phyloP scores from a whole-genome alignment of 1,139 yeast genomes.

The Pichia sp. region DNA sequence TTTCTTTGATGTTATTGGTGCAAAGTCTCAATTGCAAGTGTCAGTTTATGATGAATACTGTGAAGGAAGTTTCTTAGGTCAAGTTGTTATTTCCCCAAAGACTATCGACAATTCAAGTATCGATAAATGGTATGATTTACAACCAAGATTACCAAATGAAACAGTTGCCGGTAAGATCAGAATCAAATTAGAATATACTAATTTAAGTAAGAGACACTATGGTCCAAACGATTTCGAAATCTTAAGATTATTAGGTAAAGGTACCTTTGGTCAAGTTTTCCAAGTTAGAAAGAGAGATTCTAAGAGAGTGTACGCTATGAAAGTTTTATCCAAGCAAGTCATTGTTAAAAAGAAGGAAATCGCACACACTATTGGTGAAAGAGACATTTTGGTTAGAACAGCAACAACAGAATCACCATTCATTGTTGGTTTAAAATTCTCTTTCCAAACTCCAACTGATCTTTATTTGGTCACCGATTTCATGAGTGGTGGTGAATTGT shows the following conservation, averaged over 20 bases:
- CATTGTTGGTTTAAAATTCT: slow-evolving; percentile 91
- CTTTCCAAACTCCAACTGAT: slow-evolving; percentile 93
- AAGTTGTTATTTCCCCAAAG: slow-evolving; percentile 69
- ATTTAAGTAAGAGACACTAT: slow-evolving; percentile 68
- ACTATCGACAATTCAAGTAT: slow-evolving; percentile 45
- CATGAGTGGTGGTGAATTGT: slow-evolving; percentile 97
- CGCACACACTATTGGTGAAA: slow-evolving; percentile 96
- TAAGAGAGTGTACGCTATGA: slow-evolving; percentile 93
- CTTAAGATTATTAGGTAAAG: slow-evolving; percentile 85
- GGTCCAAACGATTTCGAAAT: slow-evolving; percentile 96
- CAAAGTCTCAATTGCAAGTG: slow-evolving; percentile 78
- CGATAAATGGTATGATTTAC: slow-evolving; percentile 72
- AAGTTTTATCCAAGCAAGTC: slow-evolving; percentile 88
- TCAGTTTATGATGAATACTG: slow-evolving; percentile 83
- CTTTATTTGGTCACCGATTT: slow-evolving; percentile 92
- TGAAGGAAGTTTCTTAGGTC: slow-evolving; percentile 86
- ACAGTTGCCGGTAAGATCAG: slow-evolving; percentile 74
- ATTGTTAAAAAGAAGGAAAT: slow-evolving; percentile 96
- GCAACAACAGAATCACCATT: slow-evolving; percentile 80
- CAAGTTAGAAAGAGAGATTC: slow-evolving; percentile 93
- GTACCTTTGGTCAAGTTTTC: slow-evolving; percentile 96
- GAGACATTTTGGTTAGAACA: slow-evolving; percentile 90
- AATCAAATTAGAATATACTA: slow-evolving; percentile 71
- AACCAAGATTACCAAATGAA: slow-evolving; percentile 75
- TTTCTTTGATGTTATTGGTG: slow-evolving; percentile 85